A percentile compares a stretch with the other conserved stretches of the same genome.
Evolutionary conservation across 331 rosid genomes (phyloP).

Genomic region (Quercus lobata): DNA sequence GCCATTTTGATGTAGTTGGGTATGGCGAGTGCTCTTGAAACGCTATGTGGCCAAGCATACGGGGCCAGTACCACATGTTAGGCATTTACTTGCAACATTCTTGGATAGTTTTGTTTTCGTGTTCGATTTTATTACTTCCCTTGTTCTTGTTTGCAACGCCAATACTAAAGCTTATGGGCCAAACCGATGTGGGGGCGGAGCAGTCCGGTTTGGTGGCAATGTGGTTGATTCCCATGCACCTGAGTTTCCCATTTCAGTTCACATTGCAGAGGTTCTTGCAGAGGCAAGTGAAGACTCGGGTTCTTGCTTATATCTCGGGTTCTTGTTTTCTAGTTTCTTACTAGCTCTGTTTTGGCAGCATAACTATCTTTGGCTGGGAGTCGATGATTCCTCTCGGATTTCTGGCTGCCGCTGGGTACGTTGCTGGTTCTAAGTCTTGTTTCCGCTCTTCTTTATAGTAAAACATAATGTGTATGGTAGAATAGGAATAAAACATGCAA

Average conservation of each 20-base stretch:
- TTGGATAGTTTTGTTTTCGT: slow-evolving; percentile 50
- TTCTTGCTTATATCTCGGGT: slow-evolving; percentile 6
- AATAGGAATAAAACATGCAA: not conserved
- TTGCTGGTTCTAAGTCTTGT: slow-evolving; percentile 13
- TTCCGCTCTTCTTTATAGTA: not conserved
- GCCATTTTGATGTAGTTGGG: slow-evolving; percentile 41
- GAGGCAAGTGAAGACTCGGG: slow-evolving; percentile 53
- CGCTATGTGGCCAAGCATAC: slow-evolving; percentile 75
- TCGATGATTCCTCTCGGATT: slow-evolving; percentile 76
- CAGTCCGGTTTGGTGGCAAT: slow-evolving; percentile 49
- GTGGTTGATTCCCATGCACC: slow-evolving; percentile 67
- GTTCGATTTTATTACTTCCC: slow-evolving; percentile 46
- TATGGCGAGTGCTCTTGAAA: slow-evolving; percentile 76
- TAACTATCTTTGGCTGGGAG: slow-evolving; percentile 69
- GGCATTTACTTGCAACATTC: slow-evolving; percentile 63
- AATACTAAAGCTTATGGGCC: slow-evolving; percentile 47
- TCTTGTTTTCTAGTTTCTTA: slow-evolving; percentile 4
- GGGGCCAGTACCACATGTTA: slow-evolving; percentile 57
- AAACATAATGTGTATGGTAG: too few relatives aligned
- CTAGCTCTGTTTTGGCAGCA: slow-evolving; percentile 29
- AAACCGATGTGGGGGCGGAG: slow-evolving; percentile 44
- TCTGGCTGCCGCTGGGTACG: slow-evolving; percentile 72
- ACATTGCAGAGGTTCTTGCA: slow-evolving; percentile 69
- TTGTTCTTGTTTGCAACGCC: slow-evolving; percentile 54
- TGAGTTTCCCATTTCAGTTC: slow-evolving; percentile 72